Conservation (phyloP, 2,329 filamentous ascomycete species). For the Aspergillus oerlinghausenensis region DNA sequence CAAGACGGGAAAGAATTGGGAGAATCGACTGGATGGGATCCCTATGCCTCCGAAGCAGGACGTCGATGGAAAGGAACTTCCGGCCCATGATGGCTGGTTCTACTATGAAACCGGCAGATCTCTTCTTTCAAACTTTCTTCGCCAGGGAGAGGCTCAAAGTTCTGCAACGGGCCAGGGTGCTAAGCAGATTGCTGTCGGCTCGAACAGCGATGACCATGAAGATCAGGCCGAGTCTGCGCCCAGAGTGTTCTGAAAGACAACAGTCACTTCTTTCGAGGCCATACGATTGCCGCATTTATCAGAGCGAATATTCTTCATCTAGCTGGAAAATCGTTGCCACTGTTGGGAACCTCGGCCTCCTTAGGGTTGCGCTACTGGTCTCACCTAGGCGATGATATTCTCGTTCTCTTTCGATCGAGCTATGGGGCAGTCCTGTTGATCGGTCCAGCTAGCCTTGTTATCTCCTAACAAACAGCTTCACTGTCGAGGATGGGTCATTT, state of each 20-base stretch:
- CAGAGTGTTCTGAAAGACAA: no score
- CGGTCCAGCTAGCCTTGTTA: no score
- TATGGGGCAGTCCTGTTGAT: neutral
- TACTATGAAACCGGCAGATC: slow-evolving; percentile 18
- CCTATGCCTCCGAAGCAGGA: slow-evolving; percentile 18
- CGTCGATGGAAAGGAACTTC: slow-evolving; percentile 18
- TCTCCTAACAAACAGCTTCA: no score
- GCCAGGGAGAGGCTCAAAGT: slow-evolving; percentile 3
- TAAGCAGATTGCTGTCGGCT: neutral
- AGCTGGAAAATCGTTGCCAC: no score
- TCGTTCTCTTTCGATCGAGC: neutral
- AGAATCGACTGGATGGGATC: slow-evolving; percentile 33
- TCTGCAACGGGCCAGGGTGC: neutral
- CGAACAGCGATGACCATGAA: neutral
- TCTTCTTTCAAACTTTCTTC: slow-evolving; percentile 20
- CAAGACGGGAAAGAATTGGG: slow-evolving; percentile 58
- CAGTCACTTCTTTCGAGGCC: no score
- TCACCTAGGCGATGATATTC: neutral
- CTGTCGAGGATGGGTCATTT: no score
- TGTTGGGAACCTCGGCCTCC: no score
- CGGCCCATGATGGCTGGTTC: slow-evolving; percentile 31
- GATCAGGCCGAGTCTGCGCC: neutral
- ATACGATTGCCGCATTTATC: no score
- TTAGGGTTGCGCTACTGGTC: neutral
- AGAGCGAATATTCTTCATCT: no score